phyloP scores from a whole-genome alignment of 2,329 filamentous ascomycete genomes.

The Ophiostoma australiae region DNA sequence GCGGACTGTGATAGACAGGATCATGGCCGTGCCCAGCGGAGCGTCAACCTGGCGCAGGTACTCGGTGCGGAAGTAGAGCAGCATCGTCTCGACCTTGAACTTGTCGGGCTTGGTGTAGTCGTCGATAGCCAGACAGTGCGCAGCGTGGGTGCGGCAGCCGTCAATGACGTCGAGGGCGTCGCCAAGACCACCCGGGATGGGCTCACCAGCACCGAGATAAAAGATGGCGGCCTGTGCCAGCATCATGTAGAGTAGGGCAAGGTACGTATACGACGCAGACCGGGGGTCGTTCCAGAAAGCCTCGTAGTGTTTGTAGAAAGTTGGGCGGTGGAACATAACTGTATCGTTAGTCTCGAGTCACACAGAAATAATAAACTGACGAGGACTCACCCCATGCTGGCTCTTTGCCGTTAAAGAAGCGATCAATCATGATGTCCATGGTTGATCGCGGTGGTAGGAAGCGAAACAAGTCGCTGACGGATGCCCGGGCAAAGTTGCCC shows the following conservation, averaged over 20 bases:
- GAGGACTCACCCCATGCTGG: constrained; percentile 23
- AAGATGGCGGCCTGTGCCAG: constrained; percentile 32
- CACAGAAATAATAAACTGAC: not conserved
- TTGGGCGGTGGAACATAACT: constrained; percentile 34
- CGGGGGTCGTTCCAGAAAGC: constrained; percentile 31
- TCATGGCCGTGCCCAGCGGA: constrained; percentile 31
- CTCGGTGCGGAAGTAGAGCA: constrained; percentile 32
- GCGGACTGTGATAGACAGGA: constrained; percentile 31
- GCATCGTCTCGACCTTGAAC: constrained; percentile 32
- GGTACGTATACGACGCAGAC: constrained; percentile 28
- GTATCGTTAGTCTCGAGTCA: not conserved
- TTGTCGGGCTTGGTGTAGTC: constrained; percentile 33
- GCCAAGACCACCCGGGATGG: constrained; percentile 28
- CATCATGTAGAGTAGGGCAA: constrained; percentile 34
- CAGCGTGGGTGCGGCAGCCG: constrained; percentile 29
- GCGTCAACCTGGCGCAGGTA: constrained; percentile 31
- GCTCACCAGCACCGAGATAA: constrained; percentile 28
- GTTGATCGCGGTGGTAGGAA: constrained; percentile 29
- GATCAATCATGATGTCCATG: constrained; percentile 29
- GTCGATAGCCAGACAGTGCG: constrained; percentile 33
- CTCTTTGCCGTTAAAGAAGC: constrained; percentile 32
- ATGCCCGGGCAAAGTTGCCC: constrained; percentile 26
- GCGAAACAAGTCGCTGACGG: constrained; percentile 24
- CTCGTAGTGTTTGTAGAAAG: constrained; percentile 32
- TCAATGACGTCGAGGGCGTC: constrained; percentile 28